Percentiles rank a stretch among this genome's conserved stretches.
Evolutionary conservation across 352 stramenopile genomes (phyloP).

Genomic region (Peronospora destructor): DNA sequence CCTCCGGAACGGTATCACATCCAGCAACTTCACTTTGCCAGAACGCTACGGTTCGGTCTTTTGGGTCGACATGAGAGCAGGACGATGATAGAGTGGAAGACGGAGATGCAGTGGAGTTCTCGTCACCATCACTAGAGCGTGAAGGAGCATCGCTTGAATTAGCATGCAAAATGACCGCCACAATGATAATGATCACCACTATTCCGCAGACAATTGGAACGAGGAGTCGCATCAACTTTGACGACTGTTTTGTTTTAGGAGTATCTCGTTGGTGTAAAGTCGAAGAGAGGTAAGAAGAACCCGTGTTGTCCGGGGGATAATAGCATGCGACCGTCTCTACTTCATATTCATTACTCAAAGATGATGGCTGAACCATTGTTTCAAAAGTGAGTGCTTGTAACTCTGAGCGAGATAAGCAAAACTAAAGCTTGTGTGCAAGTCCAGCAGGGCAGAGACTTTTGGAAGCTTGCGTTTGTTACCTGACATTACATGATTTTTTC

Average conservation of each 20-base stretch:
- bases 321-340: constrained; percentile 22
- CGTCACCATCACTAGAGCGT: constrained; percentile 1
- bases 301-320: constrained; percentile 27
- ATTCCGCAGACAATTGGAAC: constrained; percentile 24
- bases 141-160: constrained; percentile 17
- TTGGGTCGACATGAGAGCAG: constrained; percentile 28
- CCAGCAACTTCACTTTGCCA: constrained; percentile 74
- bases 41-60: constrained; percentile 65
- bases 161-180: constrained; percentile 28
- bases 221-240: constrained; percentile 15
- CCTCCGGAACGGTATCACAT: constrained; percentile 59
- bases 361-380: constrained; percentile 21
- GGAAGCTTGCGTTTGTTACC: background rate
- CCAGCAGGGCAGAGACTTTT: constrained; percentile 16
- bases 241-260: constrained; percentile 19
- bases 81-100: constrained; percentile 11
- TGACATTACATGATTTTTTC: too few species aligned
- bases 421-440: constrained; percentile 17
- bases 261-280: constrained; percentile 21
- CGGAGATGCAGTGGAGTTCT: constrained; percentile 12
- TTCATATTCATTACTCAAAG: constrained; percentile 21
- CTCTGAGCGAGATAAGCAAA: constrained; percentile 14
- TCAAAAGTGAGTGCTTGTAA: constrained; percentile 5
- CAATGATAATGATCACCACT: constrained; percentile 35
- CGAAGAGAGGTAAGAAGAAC: constrained; percentile 19